Evolutionary conservation across 1,284 basidiomycete genomes (phyloP), one percentile per base, ranked within the genome.

Genomic region (Cutaneotrichosporon mucoides): DNA sequence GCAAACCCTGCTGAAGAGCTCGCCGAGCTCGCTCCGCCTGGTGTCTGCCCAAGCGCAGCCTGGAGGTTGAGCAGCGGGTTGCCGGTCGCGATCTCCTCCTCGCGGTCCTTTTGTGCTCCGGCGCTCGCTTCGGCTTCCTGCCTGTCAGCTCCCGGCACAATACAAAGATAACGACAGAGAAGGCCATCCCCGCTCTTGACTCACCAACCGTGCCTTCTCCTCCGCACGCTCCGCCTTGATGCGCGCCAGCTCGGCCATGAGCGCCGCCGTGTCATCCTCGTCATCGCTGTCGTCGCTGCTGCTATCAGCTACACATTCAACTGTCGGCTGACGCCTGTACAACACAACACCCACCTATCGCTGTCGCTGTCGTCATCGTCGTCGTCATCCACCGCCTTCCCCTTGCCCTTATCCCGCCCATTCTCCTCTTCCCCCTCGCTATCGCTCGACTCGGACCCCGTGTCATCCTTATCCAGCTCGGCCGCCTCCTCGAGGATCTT

Each of bases 161-260:
- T 24, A 24, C 24, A 24, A 24, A 24, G 24, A 24, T 24, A 24
- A 24, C 24, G 24, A 24, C 24, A 24, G 24, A 24, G 24, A 24
- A 24, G 24, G 24, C 24, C 24, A 24, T 24, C 24, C 24, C 24
- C 24, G 24, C 24, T 24, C 24, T 24, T 24, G 24, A 24, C 67
- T 60, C 50, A 81, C 81, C 65, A 79, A 83, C 50, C 88, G 82
- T 48, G 84, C 88, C 73, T 93, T 92, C 79, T 97, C 93, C 72
- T 90, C 92, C 12, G 92, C 92, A 13, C 93, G 84, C 73, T 97
- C 92, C 55, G 87, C 86, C 77, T 95, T 96, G 69, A 96, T 96
- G 79, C 93, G 95, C 78, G 93, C 93, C 16, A 97, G 82, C 75
- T 97, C 93, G 33, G 91, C 86, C 66, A 97, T 81, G 33, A 97